These are phyloP conservation scores for Stereocaulon alpinum DNA, from an alignment of 495 filamentous ascomycete species.

Conservation along the genomic window DNA sequence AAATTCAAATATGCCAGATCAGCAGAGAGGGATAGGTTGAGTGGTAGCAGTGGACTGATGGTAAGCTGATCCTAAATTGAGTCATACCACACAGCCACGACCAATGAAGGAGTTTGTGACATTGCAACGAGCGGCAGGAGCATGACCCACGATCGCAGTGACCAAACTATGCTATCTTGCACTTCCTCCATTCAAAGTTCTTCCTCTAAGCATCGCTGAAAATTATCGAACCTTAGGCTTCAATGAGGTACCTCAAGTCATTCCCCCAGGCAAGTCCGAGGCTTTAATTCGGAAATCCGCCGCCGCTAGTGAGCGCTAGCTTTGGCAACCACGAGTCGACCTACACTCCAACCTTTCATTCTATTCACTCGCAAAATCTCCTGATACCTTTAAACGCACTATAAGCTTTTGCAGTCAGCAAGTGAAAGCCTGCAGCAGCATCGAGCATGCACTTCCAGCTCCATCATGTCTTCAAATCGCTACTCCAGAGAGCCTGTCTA, in stretches of 20 bases:
- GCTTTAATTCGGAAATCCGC: no score
- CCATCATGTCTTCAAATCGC: constrained; percentile 13
- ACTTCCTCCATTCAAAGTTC: no score
- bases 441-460: background rate
- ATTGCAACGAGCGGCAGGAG: background rate
- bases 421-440: background rate
- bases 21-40: background rate
- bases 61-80: background rate
- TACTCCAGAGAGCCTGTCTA: constrained; percentile 16
- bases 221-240: no score
- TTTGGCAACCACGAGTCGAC: no score
- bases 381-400: no score
- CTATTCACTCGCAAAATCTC: no score
- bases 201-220: background rate
- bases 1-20: background rate
- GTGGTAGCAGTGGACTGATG: background rate
- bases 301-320: no score
- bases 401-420: no score
- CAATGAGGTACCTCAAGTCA: no score
- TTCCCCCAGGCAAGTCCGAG: no score
- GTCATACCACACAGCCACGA: background rate
- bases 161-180: background rate
- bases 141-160: background rate
- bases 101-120: background rate
- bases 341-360: no score